Percentiles rank a stretch among this genome's conserved stretches.
phyloP scores from a whole-genome alignment of 176 grass and related monocot species.

The Puya raimondii region DNA sequence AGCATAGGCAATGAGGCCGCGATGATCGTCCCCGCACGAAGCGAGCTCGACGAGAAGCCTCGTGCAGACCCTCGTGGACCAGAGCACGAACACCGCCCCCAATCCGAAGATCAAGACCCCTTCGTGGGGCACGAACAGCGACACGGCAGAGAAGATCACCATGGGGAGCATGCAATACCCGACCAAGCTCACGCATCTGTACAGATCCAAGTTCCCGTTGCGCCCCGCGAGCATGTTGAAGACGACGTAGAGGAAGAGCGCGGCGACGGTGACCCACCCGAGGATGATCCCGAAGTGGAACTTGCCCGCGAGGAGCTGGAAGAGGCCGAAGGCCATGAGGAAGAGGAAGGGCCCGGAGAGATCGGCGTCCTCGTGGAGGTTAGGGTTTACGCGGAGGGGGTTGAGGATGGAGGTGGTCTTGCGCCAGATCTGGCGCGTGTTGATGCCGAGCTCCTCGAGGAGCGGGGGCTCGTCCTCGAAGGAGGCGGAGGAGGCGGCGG shows the following conservation, averaged over 20 bases:
- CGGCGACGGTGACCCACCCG: constrained; percentile 79
- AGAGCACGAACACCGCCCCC: constrained; percentile 69
- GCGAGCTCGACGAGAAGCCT: constrained; percentile 77
- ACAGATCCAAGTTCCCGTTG: constrained; percentile 75
- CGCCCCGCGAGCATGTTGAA: constrained; percentile 76
- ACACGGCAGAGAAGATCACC: constrained; percentile 92
- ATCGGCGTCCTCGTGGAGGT: constrained; percentile 78
- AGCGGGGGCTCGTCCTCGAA: constrained; percentile 92
- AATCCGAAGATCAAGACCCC: constrained; percentile 61
- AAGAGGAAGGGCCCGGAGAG: constrained; percentile 88
- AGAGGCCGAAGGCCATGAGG: constrained; percentile 83
- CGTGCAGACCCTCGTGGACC: constrained; percentile 83
- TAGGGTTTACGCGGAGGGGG: constrained; percentile 62
- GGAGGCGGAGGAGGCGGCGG: constrained; percentile 28
- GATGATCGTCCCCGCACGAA: constrained; percentile 75
- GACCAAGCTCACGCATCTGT: constrained; percentile 79
- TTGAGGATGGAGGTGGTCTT: constrained; percentile 89
- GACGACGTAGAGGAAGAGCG: constrained; percentile 90
- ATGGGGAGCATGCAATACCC: constrained; percentile 97
- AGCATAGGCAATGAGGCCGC: constrained; percentile 66
- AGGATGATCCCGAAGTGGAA: constrained; percentile 93
- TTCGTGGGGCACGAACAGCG: constrained; percentile 72
- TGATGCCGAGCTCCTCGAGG: constrained; percentile 97
- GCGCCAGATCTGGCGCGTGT: constrained; percentile 96
- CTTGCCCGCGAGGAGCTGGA: constrained; percentile 90